phyloP scores from a whole-genome alignment of 2,329 filamentous ascomycete species.

The Calonectria montana region DNA sequence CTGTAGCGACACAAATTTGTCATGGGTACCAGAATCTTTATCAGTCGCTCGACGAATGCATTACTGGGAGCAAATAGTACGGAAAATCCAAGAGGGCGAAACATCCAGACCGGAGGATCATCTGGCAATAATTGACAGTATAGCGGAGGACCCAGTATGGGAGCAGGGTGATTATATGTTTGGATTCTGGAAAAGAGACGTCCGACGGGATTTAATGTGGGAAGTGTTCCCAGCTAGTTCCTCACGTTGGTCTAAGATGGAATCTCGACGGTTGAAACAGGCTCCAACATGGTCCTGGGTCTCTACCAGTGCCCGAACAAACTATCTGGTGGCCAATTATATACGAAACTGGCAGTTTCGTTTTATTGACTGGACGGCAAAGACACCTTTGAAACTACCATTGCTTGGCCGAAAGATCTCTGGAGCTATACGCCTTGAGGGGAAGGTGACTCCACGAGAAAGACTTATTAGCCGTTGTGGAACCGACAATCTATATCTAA shows the following conservation, averaged over 20 bases:
- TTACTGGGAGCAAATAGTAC: neutral
- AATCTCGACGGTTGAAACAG: neutral
- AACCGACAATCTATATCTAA: neutral
- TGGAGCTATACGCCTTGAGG: neutral
- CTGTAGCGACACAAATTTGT: neutral
- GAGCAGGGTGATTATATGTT: neutral
- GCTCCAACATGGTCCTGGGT: neutral
- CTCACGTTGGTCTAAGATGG: too few relatives aligned
- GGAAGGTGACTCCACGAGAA: neutral
- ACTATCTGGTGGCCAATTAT: neutral
- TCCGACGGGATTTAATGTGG: neutral
- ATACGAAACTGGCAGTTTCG: neutral
- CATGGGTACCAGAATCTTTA: neutral
- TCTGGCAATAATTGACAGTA: neutral
- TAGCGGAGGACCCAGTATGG: neutral
- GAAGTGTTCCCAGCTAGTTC: accelerated
- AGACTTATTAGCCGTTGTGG: neutral
- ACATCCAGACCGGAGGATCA: neutral
- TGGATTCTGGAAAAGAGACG: neutral
- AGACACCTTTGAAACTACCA: neutral
- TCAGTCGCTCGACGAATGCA: neutral
- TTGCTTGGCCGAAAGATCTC: neutral
- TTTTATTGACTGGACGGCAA: neutral
- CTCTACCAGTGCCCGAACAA: neutral
- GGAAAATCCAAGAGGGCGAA: neutral